phyloP scores from a whole-genome alignment of 345 rosid genomes.

The Raphanus sativus region DNA sequence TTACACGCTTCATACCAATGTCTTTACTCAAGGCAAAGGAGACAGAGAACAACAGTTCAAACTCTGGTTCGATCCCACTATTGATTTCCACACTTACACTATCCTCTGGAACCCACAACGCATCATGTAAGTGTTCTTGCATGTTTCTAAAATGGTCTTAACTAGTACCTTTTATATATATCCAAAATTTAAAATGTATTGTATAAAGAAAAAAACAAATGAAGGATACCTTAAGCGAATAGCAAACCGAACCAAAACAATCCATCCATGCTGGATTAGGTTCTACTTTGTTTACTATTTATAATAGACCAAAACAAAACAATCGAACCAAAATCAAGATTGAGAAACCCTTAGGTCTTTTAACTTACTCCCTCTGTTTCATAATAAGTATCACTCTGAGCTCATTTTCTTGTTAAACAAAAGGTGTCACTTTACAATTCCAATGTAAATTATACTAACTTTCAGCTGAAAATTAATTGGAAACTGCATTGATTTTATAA shows the following conservation, averaged over 20 bases:
- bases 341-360: not conserved
- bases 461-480: too few species aligned
- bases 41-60: constrained; percentile 64
- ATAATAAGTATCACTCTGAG: too few species aligned
- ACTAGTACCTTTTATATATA: not conserved
- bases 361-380: too few species aligned
- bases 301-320: not conserved
- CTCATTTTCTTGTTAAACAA: too few species aligned
- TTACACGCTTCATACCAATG: constrained; percentile 64
- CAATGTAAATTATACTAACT: too few species aligned
- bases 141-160: not conserved
- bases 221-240: not conserved
- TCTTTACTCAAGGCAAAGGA: constrained; percentile 59
- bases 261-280: not conserved
- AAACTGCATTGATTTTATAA: too few species aligned
- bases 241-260: not conserved
- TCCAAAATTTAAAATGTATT: not conserved
- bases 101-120: constrained; percentile 60
- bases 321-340: not conserved
- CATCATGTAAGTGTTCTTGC: constrained; percentile 47
- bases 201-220: not conserved
- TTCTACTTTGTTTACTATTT: not conserved
- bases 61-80: constrained; percentile 70
- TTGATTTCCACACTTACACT: constrained; percentile 66
- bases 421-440: too few species aligned